Evolutionary conservation across 2,329 filamentous ascomycete genomes (phyloP).

Genomic region (Calonectria multiphialidica): DNA sequence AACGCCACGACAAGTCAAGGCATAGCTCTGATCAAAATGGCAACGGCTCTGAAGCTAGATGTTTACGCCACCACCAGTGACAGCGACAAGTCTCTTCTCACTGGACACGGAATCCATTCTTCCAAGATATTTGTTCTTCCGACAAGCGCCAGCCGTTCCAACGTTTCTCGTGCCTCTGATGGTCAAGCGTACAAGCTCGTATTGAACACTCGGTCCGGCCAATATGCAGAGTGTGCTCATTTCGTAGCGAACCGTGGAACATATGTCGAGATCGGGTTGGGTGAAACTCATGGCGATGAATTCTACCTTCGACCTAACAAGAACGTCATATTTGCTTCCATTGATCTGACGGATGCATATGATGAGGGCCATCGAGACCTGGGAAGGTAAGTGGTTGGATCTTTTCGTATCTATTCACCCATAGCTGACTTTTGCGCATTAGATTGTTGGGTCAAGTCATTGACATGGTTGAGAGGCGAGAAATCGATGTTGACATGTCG

Average conservation of each 20-base stretch:
- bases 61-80: constrained; percentile 10
- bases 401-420: neutral
- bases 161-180: neutral
- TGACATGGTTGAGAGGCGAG: neutral
- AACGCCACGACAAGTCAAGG: constrained; percentile 35
- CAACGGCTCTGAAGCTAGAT: constrained; percentile 34
- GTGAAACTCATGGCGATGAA: constrained; percentile 17
- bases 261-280: neutral
- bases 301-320: constrained; percentile 24
- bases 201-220: neutral
- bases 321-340: constrained; percentile 39
- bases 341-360: constrained; percentile 36
- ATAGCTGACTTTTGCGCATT: neutral
- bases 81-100: neutral
- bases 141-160: neutral
- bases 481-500: neutral
- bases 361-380: constrained; percentile 10
- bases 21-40: constrained; percentile 36
- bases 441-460: neutral
- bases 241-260: neutral
- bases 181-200: neutral
- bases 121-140: neutral
- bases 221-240: neutral
- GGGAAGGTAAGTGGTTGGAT: neutral
- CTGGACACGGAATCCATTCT: neutral